phyloP scores from a whole-genome alignment of 164 flowering plant genomes.

The Amborella trichopoda region DNA sequence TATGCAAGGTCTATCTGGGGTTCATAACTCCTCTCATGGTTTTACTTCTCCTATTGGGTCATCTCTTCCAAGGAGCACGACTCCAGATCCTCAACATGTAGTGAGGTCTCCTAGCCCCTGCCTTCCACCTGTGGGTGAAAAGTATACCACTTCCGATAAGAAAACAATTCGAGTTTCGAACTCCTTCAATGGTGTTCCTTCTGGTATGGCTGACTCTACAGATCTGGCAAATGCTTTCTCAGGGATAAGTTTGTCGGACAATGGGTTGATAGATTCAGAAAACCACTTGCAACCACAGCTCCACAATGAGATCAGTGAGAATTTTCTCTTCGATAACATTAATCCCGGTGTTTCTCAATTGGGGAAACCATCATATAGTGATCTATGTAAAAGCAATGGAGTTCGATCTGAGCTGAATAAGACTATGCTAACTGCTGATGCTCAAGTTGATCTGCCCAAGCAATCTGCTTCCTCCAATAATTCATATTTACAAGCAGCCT shows the following conservation, averaged over 20 bases:
- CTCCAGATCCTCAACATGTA: constrained; percentile 65
- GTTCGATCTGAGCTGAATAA: neutral
- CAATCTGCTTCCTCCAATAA: neutral
- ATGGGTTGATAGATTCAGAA: constrained; percentile 29
- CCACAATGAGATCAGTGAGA: constrained; percentile 31
- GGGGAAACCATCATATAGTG: neutral
- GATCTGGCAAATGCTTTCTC: constrained; percentile 59
- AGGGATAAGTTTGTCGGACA: constrained; percentile 51
- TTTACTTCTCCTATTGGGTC: constrained; percentile 69
- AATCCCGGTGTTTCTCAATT: neutral
- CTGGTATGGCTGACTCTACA: constrained; percentile 30
- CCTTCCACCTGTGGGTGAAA: constrained; percentile 62
- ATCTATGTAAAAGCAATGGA: neutral
- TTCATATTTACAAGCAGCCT: neutral
- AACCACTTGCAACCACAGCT: constrained; percentile 23
- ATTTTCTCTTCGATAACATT: neutral
- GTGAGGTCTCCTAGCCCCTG: constrained; percentile 72
- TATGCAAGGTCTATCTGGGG: constrained; percentile 20
- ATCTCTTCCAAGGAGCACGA: constrained; percentile 62
- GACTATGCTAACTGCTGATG: neutral
- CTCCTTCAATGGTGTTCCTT: constrained; percentile 30
- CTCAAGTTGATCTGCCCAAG: neutral
- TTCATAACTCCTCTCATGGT: constrained; percentile 31
- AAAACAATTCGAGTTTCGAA: constrained; percentile 24
- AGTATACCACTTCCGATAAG: constrained; percentile 36